Conservation (phyloP, 495 filamentous ascomycete species). For the Hypoxylon trugodes region DNA sequence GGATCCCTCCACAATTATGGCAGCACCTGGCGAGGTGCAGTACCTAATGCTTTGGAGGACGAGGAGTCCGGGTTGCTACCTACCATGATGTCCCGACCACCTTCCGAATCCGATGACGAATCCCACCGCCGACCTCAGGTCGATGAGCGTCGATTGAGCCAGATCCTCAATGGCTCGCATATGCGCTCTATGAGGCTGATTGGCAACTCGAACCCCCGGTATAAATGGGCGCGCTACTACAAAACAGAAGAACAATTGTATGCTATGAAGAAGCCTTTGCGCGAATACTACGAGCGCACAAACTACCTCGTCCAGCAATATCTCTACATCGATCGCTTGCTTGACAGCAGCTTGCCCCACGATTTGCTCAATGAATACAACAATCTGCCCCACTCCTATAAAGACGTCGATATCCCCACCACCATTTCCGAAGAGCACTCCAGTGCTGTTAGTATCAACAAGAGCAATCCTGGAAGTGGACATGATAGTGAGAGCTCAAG, state of each 20-base stretch:
- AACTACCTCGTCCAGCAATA: constrained; percentile 88
- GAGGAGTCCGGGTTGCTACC: constrained; percentile 38
- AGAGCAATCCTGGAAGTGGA: constrained; percentile 12
- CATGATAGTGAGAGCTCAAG: neutral
- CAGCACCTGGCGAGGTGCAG: constrained; percentile 38
- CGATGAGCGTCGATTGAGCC: constrained; percentile 60
- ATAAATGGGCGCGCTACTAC: constrained; percentile 78
- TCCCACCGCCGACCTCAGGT: constrained; percentile 39
- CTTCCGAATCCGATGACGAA: constrained; percentile 48
- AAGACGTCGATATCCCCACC: constrained; percentile 60
- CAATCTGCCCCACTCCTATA: constrained; percentile 53
- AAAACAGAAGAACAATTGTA: constrained; percentile 72
- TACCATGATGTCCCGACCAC: constrained; percentile 12
- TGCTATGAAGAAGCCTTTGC: constrained; percentile 71
- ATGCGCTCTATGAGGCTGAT: constrained; percentile 82
- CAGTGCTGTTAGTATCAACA: constrained; percentile 12
- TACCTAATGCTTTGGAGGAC: constrained; percentile 24
- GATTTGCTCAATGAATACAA: constrained; percentile 88
- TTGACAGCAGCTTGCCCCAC: constrained; percentile 88
- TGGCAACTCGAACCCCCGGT: constrained; percentile 77
- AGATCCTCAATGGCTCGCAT: constrained; percentile 69
- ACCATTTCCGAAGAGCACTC: constrained; percentile 63
- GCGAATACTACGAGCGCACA: constrained; percentile 83
- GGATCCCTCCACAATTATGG: constrained; percentile 41
- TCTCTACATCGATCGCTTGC: constrained; percentile 87